Evolutionary conservation across 2,329 filamentous ascomycete genomes (phyloP), one percentile per base, ranked within the genome.

Genomic region (Alternaria alternata): DNA sequence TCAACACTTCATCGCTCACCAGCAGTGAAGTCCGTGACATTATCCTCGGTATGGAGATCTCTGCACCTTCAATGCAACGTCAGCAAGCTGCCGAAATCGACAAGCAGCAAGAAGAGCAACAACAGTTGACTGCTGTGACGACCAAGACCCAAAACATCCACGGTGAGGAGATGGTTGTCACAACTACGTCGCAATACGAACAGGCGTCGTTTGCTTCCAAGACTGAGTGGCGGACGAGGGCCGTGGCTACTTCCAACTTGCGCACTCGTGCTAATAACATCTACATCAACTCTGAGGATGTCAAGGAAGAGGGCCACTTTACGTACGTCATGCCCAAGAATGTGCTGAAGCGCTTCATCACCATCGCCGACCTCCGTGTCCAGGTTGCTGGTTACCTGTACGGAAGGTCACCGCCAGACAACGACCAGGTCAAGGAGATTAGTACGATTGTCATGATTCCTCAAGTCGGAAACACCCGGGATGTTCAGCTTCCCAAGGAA

Each of bases 301-400:
- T 94, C 67, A 91, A 93, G 54, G 88, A 95, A 65, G 93, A 97
- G 61, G 92, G 94, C 39, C 86, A 89, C 72, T 91, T 92, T 75
- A 99, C 94, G 1, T 99, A 98, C 74, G 92, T 99, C 73, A 97
- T 99, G 92, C 95, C 95, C 1, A 99, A 98, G 87, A 99, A 99
- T 78, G 90, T 99, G 49, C 86, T 99, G 72, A 97, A 97, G 86
- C 92, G 93, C 66, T 99, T 99, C 84, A 98, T 99, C 81, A 95
- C 92, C 24, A 96, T 99, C 75, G 91, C 95, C 47, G 95, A 99
- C 82, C 87, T 99, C 57, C 91, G 96, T 48, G 94, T 98, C 14
- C 95, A 99, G 80, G 94, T 99, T 51, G 94, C 94, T 16, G 95
- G 94, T 1, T 99, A 97, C 78, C 86, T 99, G 0, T 99, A 99